Conservation (phyloP, 192 early-diverging fungal genomes). For the Podila clonocystis region DNA sequence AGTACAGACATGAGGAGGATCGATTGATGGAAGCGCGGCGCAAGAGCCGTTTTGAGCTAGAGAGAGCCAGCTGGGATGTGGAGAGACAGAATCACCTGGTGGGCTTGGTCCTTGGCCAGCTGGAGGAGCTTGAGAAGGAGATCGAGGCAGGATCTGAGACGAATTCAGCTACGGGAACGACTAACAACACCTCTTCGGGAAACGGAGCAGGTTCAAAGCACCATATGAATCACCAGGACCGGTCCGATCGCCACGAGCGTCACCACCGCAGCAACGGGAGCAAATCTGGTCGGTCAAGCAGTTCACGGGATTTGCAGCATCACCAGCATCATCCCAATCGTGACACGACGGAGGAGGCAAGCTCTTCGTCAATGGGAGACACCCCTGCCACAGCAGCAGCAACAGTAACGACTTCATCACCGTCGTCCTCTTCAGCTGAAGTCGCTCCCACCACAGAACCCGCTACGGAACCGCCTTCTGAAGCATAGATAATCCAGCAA, state of each 20-base stretch:
- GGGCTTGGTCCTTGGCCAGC: constrained; percentile 40
- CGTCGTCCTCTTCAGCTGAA: too few relatives aligned
- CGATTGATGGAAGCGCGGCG: constrained; percentile 39
- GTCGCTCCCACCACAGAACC: not conserved
- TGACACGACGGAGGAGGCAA: too few relatives aligned
- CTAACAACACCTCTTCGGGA: not conserved
- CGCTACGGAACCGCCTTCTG: not conserved
- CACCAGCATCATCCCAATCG: not conserved
- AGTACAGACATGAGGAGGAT: constrained; percentile 32
- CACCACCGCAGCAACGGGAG: constrained; percentile 45
- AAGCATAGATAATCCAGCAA: not conserved
- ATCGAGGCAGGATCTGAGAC: constrained; percentile 28
- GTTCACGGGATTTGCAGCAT: constrained; percentile 13
- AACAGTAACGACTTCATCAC: too few relatives aligned
- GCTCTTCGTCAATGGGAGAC: too few relatives aligned
- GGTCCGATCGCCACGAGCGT: constrained; percentile 33
- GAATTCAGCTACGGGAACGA: not conserved
- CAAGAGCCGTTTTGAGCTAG: constrained; percentile 45
- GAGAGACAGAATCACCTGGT: constrained; percentile 52
- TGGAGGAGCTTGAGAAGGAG: constrained; percentile 41
- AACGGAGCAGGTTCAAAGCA: not conserved
- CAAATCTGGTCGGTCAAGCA: constrained; percentile 27
- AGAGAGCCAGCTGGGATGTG: constrained; percentile 48
- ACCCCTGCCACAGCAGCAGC: not conserved
- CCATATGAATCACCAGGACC: constrained; percentile 9